Conservation (phyloP, 176 grass and related monocot species). For the Hordeum vulgare region MorexV3_pseudomolecules_assembly NC_058520.1:26420618-26421117, state of each 20-base stretch:
- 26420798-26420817: constrained; percentile 95
- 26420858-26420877: constrained; percentile 66
- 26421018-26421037: background rate
- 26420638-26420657: background rate
- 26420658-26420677: background rate
- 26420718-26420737: too few relatives aligned
- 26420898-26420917: constrained; percentile 82
- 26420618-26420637: background rate
- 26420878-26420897: constrained; percentile 66
- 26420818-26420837: constrained; percentile 78
- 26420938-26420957: constrained; percentile 52
- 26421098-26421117: background rate
- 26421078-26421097: background rate
- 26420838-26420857: constrained; percentile 52
- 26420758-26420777: background rate
- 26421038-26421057: background rate
- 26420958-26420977: constrained; percentile 73
- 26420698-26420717: background rate
- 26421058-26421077: background rate
- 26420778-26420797: constrained; percentile 66
- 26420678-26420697: background rate
- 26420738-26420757: background rate
- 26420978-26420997: constrained; percentile 51
- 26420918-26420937: constrained; percentile 81
- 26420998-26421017: constrained; percentile 39